Conservation (phyloP, 2,329 filamentous ascomycete species). For the Neofusicoccum kwambonambiense region DNA sequence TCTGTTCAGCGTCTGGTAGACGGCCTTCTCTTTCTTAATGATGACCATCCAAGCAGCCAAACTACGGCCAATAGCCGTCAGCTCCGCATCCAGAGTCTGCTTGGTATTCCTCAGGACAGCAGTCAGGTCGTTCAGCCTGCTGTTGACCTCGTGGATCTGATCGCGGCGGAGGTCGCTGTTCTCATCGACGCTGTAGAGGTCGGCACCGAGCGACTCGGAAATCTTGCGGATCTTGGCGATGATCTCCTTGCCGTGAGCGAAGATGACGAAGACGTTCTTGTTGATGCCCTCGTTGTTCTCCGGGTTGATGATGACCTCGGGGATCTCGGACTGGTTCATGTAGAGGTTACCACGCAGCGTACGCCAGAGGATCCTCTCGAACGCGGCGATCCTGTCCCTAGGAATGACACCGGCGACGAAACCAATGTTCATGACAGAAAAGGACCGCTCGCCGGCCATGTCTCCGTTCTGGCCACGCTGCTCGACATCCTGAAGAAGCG, state of each 20-base stretch:
- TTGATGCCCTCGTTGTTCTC: conserved; percentile 85
- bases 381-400: conserved; percentile 87
- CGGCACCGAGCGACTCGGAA: conserved; percentile 92
- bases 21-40: conserved; percentile 96
- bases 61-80: conserved; percentile 88
- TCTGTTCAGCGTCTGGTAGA: conserved; percentile 91
- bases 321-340: conserved; percentile 99
- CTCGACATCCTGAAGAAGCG: conserved; percentile 88
- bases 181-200: conserved; percentile 95
- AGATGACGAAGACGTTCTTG: conserved; percentile 99
- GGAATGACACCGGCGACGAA: conserved; percentile 96
- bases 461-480: conserved; percentile 70
- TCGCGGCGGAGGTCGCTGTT: conserved; percentile 93
- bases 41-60: conserved; percentile 97
- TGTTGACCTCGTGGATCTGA: conserved; percentile 97
- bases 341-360: conserved; percentile 96
- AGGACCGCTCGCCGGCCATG: conserved; percentile 72
- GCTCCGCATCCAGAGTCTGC: conserved; percentile 85
- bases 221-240: conserved; percentile 99
- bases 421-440: conserved; percentile 97
- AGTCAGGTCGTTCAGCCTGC: conserved; percentile 81
- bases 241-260: conserved; percentile 97
- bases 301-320: conserved; percentile 87
- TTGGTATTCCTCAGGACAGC: conserved; percentile 95
- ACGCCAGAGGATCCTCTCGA: conserved; percentile 96